A percentile compares a stretch with the other conserved stretches of the same genome.
Evolutionary conservation across 495 filamentous ascomycete genomes (phyloP).

Genomic region (Neurospora sp.): DNA sequence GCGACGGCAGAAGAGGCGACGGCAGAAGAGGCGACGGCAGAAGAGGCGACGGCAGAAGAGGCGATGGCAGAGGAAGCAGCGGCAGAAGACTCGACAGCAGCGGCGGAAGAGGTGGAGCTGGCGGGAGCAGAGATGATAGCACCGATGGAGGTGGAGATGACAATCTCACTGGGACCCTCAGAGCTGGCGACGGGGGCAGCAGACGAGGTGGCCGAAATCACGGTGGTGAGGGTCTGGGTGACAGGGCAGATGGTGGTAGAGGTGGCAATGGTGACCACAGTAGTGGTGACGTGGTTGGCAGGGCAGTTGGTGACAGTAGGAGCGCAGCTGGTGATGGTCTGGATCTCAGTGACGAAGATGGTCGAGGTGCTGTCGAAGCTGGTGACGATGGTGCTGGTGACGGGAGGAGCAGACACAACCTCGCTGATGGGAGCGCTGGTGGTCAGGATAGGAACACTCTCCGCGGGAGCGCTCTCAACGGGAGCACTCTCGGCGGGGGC

Average conservation of each 20-base stretch:
- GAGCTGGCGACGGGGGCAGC: neutral
- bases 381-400: constrained; percentile 22
- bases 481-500: constrained; percentile 1
- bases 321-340: constrained; percentile 52
- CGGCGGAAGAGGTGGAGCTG: neutral
- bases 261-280: constrained; percentile 48
- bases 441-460: neutral
- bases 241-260: constrained; percentile 53
- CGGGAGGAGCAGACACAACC: neutral
- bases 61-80: no score
- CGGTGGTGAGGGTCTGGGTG: constrained; percentile 29
- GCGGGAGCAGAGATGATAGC: neutral
- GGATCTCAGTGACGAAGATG: constrained; percentile 47
- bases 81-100: neutral
- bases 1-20: neutral
- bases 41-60: neutral
- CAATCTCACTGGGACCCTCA: constrained; percentile 2
- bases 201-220: constrained; percentile 9
- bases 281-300: constrained; percentile 36
- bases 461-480: constrained; percentile 4
- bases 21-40: neutral
- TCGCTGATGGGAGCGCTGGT: constrained; percentile 16
- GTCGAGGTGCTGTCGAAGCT: constrained; percentile 44
- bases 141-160: neutral
- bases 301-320: constrained; percentile 50